Percentiles rank a stretch among this genome's conserved stretches.
phyloP scores from a whole-genome alignment of 1,284 basidiomycete species.

The Ganoderma multipileum region DNA sequence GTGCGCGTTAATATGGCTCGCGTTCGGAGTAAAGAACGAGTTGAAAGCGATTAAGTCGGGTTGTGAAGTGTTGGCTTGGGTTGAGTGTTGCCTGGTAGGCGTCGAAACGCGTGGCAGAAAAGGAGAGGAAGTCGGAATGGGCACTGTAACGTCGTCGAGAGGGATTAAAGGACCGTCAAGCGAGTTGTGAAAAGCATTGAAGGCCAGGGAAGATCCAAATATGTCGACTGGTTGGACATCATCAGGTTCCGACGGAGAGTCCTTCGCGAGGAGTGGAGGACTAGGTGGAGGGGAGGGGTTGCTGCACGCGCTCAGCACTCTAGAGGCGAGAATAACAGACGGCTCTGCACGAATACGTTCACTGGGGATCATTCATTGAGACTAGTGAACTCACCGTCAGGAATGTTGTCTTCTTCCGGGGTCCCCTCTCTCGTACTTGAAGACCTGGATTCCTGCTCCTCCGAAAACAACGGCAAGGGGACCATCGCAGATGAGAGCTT shows the following conservation, averaged over 20 bases:
- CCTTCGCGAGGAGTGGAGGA: constrained; percentile 23
- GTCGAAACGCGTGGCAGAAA: constrained; percentile 7
- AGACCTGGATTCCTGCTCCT: constrained; percentile 36
- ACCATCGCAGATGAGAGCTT: constrained; percentile 48
- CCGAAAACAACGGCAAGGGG: constrained; percentile 39
- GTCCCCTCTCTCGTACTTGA: constrained; percentile 29
- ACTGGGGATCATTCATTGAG: not conserved
- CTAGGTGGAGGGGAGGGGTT: constrained; percentile 79
- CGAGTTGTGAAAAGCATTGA: not conserved
- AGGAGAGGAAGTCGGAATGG: constrained; percentile 12
- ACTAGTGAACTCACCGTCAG: constrained; percentile 39
- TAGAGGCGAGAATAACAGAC: constrained; percentile 66
- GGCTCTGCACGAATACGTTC: constrained; percentile 53
- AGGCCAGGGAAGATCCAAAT: not conserved
- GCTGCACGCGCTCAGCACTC: constrained; percentile 68
- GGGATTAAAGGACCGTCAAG: constrained; percentile 11
- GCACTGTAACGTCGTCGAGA: constrained; percentile 15
- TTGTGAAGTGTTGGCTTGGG: constrained; percentile 25
- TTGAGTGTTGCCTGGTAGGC: constrained; percentile 3
- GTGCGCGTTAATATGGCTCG: constrained; percentile 13
- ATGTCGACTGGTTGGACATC: constrained; percentile 22
- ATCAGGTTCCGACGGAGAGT: not conserved
- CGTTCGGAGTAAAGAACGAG: constrained; percentile 40
- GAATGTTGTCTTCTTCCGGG: constrained; percentile 32
- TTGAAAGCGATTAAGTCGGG: constrained; percentile 51